Percentiles rank a stretch among this genome's conserved stretches.
phyloP scores from a whole-genome alignment of 352 stramenopile genomes.

The Vaucheria bursata region DNA sequence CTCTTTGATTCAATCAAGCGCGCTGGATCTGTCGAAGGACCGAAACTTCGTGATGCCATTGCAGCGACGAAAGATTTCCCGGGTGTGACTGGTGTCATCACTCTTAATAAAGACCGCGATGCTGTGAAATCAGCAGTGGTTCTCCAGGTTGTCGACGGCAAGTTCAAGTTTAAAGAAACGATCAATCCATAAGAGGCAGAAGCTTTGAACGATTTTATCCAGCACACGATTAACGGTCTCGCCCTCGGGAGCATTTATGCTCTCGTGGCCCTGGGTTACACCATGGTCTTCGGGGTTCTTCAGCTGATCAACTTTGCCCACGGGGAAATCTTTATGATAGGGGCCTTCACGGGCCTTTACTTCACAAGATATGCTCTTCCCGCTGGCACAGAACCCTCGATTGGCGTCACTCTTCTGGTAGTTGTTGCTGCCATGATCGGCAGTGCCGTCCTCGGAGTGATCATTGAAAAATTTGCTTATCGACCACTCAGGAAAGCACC shows the following conservation, averaged over 20 bases:
- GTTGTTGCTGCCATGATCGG: too few species aligned
- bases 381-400: too few species aligned
- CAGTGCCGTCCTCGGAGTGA: neutral
- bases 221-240: neutral
- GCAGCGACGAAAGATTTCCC: neutral
- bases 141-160: neutral
- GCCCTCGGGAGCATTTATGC: neutral
- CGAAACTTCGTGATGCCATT: neutral
- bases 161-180: neutral
- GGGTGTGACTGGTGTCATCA: neutral
- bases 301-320: neutral
- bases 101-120: neutral
- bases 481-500: neutral
- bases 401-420: neutral
- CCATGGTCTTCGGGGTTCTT: neutral
- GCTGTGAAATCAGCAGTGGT: neutral
- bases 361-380: neutral
- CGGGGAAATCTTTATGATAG: neutral
- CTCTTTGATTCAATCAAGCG: neutral
- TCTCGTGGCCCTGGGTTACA: neutral
- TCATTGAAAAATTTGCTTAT: neutral
- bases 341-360: neutral
- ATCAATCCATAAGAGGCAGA: neutral
- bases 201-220: neutral
- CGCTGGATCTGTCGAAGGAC: neutral